These are phyloP conservation scores for Hymenotorrendiella dingleyae DNA, from an alignment of 2,329 filamentous ascomycete species.

Conservation along the genomic window DNA sequence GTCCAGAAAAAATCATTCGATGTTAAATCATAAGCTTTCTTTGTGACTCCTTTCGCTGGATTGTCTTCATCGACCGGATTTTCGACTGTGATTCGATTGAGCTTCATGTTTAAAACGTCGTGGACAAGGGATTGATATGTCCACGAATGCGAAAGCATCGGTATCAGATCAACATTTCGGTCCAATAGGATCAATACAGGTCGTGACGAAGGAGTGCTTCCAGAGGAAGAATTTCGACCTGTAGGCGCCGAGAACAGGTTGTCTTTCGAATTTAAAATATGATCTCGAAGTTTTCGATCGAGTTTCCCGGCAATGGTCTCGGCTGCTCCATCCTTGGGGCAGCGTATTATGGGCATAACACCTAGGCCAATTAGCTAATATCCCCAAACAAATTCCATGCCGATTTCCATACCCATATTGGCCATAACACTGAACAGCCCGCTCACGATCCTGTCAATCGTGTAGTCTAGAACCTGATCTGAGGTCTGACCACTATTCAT, in stretches of 20 bases:
- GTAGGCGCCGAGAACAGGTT: slow-evolving; percentile 72
- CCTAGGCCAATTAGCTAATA: slow-evolving; percentile 42
- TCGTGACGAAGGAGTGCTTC: slow-evolving; percentile 63
- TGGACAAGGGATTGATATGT: slow-evolving; percentile 80
- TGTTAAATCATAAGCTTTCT: slow-evolving; percentile 85
- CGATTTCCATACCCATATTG: slow-evolving; percentile 71
- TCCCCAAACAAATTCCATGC: not conserved
- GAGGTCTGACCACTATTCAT: slow-evolving; percentile 88
- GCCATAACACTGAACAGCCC: slow-evolving; percentile 97
- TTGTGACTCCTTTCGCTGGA: slow-evolving; percentile 67
- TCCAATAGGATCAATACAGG: slow-evolving; percentile 92
- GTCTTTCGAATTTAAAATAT: slow-evolving; percentile 95
- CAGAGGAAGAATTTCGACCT: slow-evolving; percentile 50
- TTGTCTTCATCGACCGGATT: slow-evolving; percentile 72
- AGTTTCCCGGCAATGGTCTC: slow-evolving; percentile 93
- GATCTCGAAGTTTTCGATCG: slow-evolving; percentile 91
- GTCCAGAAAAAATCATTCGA: slow-evolving; percentile 95
- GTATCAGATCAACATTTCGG: slow-evolving; percentile 89
- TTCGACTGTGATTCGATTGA: slow-evolving; percentile 93
- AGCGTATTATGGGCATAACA: slow-evolving; percentile 90
- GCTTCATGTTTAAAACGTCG: slow-evolving; percentile 69
- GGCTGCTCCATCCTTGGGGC: slow-evolving; percentile 85
- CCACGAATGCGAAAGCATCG: slow-evolving; percentile 98
- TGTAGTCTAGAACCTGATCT: slow-evolving; percentile 80
- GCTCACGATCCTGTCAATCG: slow-evolving; percentile 87